These are phyloP conservation scores for Closterium sp. DNA, from an alignment of 139 green algal genomes.

Conservation along the genomic window DNA sequence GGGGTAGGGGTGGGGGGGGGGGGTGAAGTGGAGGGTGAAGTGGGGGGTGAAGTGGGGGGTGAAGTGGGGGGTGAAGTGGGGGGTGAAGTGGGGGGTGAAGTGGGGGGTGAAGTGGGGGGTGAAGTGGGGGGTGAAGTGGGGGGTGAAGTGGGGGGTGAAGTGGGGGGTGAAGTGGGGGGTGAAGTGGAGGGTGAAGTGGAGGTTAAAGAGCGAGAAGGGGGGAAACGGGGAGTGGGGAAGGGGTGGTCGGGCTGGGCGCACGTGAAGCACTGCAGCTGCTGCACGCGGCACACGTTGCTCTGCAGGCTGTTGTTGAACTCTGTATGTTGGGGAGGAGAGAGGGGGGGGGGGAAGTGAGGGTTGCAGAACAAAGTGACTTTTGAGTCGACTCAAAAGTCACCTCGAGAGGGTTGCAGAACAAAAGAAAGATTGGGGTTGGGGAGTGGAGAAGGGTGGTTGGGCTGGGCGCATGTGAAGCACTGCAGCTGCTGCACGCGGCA, in stretches of 20 bases:
- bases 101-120: not conserved
- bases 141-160: no score
- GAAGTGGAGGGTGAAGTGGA: not conserved
- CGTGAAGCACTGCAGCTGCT: slow-evolving; percentile 85
- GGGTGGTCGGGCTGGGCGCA: no score
- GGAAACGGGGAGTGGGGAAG: not conserved
- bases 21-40: no score
- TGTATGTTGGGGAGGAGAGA: not conserved
- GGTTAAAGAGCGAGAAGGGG: not conserved
- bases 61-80: not conserved
- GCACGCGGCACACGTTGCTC: slow-evolving; percentile 74
- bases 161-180: no score
- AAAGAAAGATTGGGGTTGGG: no score
- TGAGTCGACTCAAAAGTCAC: not conserved
- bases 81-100: not conserved
- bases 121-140: not conserved
- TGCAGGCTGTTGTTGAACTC: slow-evolving; percentile 70
- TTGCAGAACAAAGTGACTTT: no score
- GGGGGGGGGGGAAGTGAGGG: no score
- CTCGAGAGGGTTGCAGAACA: not conserved
- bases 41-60: no score
- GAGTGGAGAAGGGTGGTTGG: not conserved
- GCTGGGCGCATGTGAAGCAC: slow-evolving; percentile 67
- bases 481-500: slow-evolving; percentile 80
- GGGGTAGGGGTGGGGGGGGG: no score